phyloP scores from a whole-genome alignment of 768 basidiomycete genomes.

The Antrodiella citrinella region DNA sequence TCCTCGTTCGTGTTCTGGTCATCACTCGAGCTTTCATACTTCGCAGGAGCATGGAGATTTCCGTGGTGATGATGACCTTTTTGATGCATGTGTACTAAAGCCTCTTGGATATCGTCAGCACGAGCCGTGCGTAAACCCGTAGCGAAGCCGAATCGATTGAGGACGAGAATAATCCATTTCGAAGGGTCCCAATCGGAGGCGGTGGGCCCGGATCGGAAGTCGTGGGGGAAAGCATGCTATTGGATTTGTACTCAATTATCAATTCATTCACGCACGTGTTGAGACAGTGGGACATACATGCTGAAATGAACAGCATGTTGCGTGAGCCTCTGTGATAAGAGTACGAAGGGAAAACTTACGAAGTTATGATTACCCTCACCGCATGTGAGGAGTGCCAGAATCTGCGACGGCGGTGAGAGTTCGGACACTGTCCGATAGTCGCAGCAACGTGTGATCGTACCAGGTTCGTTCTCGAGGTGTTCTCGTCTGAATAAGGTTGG shows the following conservation, averaged over 20 bases:
- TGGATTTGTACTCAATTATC: background rate
- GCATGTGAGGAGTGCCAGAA: slow-evolving; percentile 60
- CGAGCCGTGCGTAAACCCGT: slow-evolving; percentile 42
- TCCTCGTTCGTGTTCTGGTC: slow-evolving; percentile 11
- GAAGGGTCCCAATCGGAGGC: slow-evolving; percentile 69
- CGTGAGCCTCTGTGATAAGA: background rate
- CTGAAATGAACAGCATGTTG: slow-evolving; percentile 18
- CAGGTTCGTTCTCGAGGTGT: slow-evolving; percentile 67
- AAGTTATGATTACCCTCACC: slow-evolving; percentile 80
- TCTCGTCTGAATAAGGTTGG: slow-evolving; percentile 74
- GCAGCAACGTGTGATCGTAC: slow-evolving; percentile 28
- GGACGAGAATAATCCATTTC: slow-evolving; percentile 62
- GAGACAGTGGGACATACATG: slow-evolving; percentile 38
- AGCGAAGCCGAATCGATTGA: slow-evolving; percentile 42
- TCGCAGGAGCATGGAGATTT: slow-evolving; percentile 1
- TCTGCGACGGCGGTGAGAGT: slow-evolving; percentile 24
- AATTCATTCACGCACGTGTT: background rate
- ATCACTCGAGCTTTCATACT: slow-evolving; percentile 9
- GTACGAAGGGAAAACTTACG: slow-evolving; percentile 30
- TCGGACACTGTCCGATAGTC: background rate
- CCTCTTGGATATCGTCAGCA: slow-evolving; percentile 40
- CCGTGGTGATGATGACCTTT: slow-evolving; percentile 20
- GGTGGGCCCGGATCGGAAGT: slow-evolving; percentile 64
- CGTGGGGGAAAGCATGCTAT: slow-evolving; percentile 71
- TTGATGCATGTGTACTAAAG: slow-evolving; percentile 38